These are phyloP conservation scores for Pseudogymnoascus pannorum DNA, from an alignment of 2,329 filamentous ascomycete genomes.

Conservation along the genomic window DNA sequence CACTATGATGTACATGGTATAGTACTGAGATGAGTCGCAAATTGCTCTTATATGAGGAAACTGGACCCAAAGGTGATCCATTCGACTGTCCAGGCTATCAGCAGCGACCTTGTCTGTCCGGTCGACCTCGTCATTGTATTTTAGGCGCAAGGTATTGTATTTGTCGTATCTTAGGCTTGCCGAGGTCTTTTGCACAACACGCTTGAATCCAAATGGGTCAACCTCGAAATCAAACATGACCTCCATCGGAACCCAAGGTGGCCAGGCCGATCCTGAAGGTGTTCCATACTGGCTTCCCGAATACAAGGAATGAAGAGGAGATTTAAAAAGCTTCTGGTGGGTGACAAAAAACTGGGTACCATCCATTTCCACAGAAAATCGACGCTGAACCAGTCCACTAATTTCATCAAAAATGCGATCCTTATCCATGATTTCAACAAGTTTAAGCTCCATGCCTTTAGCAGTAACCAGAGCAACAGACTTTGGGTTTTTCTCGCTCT, in stretches of 20 bases:
- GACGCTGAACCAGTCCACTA: slow-evolving; percentile 87
- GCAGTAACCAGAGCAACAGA: slow-evolving; percentile 94
- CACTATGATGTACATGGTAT: slow-evolving; percentile 96
- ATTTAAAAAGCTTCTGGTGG: slow-evolving; percentile 81
- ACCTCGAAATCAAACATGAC: slow-evolving; percentile 95
- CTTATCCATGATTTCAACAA: slow-evolving; percentile 97
- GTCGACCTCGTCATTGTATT: slow-evolving; percentile 91
- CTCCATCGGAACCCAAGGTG: slow-evolving; percentile 96
- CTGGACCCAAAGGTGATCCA: slow-evolving; percentile 94
- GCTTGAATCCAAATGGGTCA: slow-evolving; percentile 95
- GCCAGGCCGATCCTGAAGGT: slow-evolving; percentile 79
- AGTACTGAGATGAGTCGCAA: slow-evolving; percentile 96
- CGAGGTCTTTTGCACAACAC: slow-evolving; percentile 94
- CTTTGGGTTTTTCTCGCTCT: slow-evolving; percentile 96
- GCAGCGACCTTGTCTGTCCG: slow-evolving; percentile 49
- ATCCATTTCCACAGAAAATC: slow-evolving; percentile 93
- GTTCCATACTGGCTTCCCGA: slow-evolving; percentile 90
- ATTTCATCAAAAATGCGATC: slow-evolving; percentile 85
- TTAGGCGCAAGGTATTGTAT: slow-evolving; percentile 92
- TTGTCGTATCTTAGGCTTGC: slow-evolving; percentile 94
- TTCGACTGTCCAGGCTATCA: slow-evolving; percentile 64
- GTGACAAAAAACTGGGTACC: slow-evolving; percentile 98
- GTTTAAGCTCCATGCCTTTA: slow-evolving; percentile 96
- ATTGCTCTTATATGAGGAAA: slow-evolving; percentile 92
- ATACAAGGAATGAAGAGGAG: slow-evolving; percentile 82